Conservation (phyloP, 768 basidiomycete genomes). For the Kwoniella shandongensis region DNA sequence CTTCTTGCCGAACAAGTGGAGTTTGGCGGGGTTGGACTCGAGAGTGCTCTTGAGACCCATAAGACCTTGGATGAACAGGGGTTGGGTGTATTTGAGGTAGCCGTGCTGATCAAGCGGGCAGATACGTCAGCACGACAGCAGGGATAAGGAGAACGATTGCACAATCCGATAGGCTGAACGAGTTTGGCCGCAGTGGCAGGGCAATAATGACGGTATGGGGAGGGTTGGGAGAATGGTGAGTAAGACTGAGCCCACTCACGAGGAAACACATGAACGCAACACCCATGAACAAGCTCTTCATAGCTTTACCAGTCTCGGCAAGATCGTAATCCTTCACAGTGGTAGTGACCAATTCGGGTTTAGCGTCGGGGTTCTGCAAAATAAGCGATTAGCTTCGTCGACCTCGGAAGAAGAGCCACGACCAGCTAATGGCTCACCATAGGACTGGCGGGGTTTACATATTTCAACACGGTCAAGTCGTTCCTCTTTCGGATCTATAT, state of each 20-base stretch:
- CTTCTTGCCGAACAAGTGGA: constrained; percentile 75
- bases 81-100: constrained; percentile 94
- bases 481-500: constrained; percentile 90
- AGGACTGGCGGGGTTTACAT: constrained; percentile 74
- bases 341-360: constrained; percentile 75
- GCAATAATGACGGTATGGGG: neutral
- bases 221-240: neutral
- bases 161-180: neutral
- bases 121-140: neutral
- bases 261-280: constrained; percentile 87
- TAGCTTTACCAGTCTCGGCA: constrained; percentile 71
- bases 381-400: too few relatives aligned
- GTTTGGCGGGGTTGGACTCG: constrained; percentile 62
- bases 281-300: constrained; percentile 58
- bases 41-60: constrained; percentile 91
- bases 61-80: constrained; percentile 89
- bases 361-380: constrained; percentile 58
- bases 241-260: constrained; percentile 22
- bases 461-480: constrained; percentile 93
- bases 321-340: constrained; percentile 94
- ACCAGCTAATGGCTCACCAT: constrained; percentile 62
- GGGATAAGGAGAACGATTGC: neutral
- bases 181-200: too few relatives aligned
- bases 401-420: too few relatives aligned
- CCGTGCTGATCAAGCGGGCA: constrained; percentile 60